Evolutionary conservation across 768 basidiomycete genomes (phyloP).

Genomic region (Lactifluus subvellereus): DNA sequence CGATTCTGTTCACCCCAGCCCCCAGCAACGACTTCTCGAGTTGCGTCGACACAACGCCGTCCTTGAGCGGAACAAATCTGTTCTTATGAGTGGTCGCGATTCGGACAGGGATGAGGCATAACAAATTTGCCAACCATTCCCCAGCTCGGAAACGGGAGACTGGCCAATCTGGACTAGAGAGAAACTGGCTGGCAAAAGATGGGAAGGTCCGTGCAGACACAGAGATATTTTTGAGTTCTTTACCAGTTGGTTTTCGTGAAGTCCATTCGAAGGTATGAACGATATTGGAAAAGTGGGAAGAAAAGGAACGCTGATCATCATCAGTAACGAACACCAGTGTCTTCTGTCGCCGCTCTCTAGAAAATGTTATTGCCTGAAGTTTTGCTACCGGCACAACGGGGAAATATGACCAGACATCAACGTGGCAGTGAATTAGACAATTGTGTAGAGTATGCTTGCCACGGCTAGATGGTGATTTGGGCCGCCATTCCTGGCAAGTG

Average conservation of each 20-base stretch:
- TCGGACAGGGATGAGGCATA: constrained; percentile 62
- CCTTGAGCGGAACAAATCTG: constrained; percentile 55
- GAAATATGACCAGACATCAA: constrained; percentile 15
- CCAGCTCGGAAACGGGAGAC: constrained; percentile 43
- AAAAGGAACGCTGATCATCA: constrained; percentile 33
- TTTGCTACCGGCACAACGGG: constrained; percentile 15
- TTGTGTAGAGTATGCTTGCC: constrained; percentile 37
- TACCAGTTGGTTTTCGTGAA: constrained; percentile 49
- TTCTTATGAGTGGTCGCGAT: constrained; percentile 56
- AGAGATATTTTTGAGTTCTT: constrained; percentile 36
- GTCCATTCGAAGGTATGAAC: constrained; percentile 42
- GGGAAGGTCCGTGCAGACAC: constrained; percentile 33
- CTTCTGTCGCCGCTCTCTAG: constrained; percentile 30
- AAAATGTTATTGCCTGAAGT: constrained; percentile 13
- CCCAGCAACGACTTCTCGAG: constrained; percentile 51
- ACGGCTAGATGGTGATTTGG: constrained; percentile 22
- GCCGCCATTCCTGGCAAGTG: constrained; percentile 43
- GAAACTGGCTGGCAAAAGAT: constrained; percentile 25
- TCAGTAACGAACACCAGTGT: constrained; percentile 43
- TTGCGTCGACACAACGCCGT: constrained; percentile 46
- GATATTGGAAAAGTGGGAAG: constrained; percentile 41
- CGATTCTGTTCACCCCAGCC: constrained; percentile 52
- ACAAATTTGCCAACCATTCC: constrained; percentile 56
- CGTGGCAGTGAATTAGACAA: constrained; percentile 15
- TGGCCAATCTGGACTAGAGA: constrained; percentile 14